A percentile compares a stretch with the other conserved stretches of the same genome.
These are phyloP conservation scores for Diplosphaera chodatii DNA, from an alignment of 139 green algal species.

Conservation along the genomic window DNA sequence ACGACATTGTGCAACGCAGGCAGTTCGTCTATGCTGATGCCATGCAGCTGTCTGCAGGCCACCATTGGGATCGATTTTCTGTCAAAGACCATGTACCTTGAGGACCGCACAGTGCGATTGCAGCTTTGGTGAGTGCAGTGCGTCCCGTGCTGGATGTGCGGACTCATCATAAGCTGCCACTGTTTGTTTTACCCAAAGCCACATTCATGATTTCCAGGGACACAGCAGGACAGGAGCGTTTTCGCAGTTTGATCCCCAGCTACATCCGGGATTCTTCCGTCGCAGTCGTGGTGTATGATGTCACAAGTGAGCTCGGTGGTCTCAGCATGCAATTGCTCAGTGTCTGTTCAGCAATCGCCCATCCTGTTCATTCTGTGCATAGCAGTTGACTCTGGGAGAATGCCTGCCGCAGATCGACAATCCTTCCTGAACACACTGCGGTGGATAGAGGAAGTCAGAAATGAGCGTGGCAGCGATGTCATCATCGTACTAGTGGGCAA, in stretches of 20 bases:
- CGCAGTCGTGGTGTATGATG: constrained; percentile 97
- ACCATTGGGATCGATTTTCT: constrained; percentile 99
- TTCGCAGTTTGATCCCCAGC: constrained; percentile 91
- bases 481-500: constrained; percentile 99
- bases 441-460: constrained; percentile 96
- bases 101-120: constrained; percentile 95
- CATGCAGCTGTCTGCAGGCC: constrained; percentile 65
- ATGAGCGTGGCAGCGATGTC: constrained; percentile 93
- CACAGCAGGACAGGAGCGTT: constrained; percentile 96
- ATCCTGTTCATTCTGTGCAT: too few relatives aligned
- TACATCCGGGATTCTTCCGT: constrained; percentile 98
- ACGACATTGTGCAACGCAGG: too few relatives aligned
- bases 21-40: too few relatives aligned
- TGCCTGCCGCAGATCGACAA: constrained; percentile 78
- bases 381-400: too few relatives aligned
- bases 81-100: constrained; percentile 99
- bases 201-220: too few relatives aligned
- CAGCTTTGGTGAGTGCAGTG: constrained; percentile 87
- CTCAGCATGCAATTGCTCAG: too few relatives aligned
- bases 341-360: too few relatives aligned
- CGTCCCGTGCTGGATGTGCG: too few relatives aligned
- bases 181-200: too few relatives aligned
- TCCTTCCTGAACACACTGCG: constrained; percentile 94
- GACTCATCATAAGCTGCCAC: too few relatives aligned
- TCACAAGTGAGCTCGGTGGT: constrained; percentile 67